A percentile compares a stretch with the other conserved stretches of the same genome.
These are phyloP conservation scores for Penicillium sp. DNA, from an alignment of 2,329 filamentous ascomycete species.

Conservation along the genomic window DNA sequence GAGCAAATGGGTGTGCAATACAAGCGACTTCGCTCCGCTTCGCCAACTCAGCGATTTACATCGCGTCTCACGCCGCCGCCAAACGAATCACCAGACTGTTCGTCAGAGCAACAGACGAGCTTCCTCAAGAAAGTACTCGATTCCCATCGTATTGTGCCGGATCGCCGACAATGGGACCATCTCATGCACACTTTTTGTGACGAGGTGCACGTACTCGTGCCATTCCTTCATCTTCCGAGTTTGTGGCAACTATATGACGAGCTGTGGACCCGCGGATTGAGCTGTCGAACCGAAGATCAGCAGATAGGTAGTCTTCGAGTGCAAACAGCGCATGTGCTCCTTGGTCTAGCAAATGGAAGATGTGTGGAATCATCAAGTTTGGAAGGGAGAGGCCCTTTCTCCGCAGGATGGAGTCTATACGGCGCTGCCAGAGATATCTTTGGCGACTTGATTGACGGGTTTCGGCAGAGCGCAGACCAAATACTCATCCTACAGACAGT, in stretches of 20 bases:
- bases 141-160: conserved; percentile 10
- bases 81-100: neutral
- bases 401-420: conserved; percentile 29
- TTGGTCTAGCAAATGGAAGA: conserved; percentile 25
- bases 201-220: conserved; percentile 26
- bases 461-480: conserved; percentile 17
- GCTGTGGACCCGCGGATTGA: conserved; percentile 11
- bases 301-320: conserved; percentile 8
- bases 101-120: neutral
- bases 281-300: neutral
- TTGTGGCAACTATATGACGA: conserved; percentile 15
- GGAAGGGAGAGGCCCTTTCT: conserved; percentile 13
- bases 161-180: conserved; percentile 15
- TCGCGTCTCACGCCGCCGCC: conserved; percentile 18
- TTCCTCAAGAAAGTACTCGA: conserved; percentile 4
- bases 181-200: conserved; percentile 22
- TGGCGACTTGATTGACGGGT: conserved; percentile 20
- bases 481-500: conserved; percentile 1
- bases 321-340: conserved; percentile 16
- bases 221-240: conserved; percentile 24
- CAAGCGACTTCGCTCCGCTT: conserved; percentile 3
- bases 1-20: conserved; percentile 20
- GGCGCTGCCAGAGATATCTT: conserved; percentile 22
- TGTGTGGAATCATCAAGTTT: conserved; percentile 21
- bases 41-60: conserved; percentile 5